These are phyloP conservation scores for Neobulgaria alba DNA, from an alignment of 2,329 filamentous ascomycete species.

Conservation along the genomic window DNA sequence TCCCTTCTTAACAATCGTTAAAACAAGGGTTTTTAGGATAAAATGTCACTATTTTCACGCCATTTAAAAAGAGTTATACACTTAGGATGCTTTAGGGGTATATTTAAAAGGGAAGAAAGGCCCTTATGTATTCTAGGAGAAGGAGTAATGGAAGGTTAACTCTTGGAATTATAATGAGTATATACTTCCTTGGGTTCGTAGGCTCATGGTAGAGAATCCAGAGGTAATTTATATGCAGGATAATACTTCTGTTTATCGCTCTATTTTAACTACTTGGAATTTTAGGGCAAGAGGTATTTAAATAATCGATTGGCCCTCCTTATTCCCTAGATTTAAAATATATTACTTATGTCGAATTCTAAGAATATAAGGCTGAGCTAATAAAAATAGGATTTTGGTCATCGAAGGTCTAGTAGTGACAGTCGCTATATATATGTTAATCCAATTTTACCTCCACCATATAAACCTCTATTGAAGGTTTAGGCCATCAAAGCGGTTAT, in stretches of 20 bases:
- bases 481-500: slow-evolving; percentile 84
- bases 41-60: no score
- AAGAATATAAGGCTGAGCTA: slow-evolving; percentile 8
- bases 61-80: no score
- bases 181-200: neutral
- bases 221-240: slow-evolving; percentile 7
- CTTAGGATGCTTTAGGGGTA: neutral
- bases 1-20: no score
- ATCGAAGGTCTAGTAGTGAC: slow-evolving; percentile 66
- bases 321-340: slow-evolving; percentile 10
- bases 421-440: slow-evolving; percentile 80
- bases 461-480: slow-evolving; percentile 72
- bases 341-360: slow-evolving; percentile 4
- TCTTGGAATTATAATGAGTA: slow-evolving; percentile 3
- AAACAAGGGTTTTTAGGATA: no score
- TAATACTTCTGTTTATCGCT: slow-evolving; percentile 3
- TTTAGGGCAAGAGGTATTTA: neutral
- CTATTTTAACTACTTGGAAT: neutral
- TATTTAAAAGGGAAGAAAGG: slow-evolving; percentile 5
- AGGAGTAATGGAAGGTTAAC: slow-evolving; percentile 6
- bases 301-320: slow-evolving; percentile 1
- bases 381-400: slow-evolving; percentile 25
- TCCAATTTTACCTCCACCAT: slow-evolving; percentile 75
- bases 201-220: neutral
- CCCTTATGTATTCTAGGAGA: slow-evolving; percentile 4